phyloP scores from a whole-genome alignment of 1,284 basidiomycete genomes.

The Pisolithus thermaeus region DNA sequence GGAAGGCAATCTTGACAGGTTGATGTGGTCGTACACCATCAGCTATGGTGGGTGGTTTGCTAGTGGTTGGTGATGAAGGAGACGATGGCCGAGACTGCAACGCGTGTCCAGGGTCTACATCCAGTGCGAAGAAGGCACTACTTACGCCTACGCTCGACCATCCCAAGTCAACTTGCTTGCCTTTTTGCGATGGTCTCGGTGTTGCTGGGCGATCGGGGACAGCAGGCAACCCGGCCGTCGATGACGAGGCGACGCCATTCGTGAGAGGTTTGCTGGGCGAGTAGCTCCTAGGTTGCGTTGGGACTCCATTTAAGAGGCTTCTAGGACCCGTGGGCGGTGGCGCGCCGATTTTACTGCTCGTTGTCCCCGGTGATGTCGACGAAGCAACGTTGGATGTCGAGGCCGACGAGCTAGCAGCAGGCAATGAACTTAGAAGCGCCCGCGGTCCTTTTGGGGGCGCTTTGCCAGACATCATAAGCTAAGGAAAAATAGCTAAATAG shows the following conservation, averaged over 20 bases:
- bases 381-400: constrained; percentile 25
- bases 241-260: constrained; percentile 18
- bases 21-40: constrained; percentile 15
- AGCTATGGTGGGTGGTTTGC: constrained; percentile 1
- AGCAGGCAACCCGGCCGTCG: constrained; percentile 9
- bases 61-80: constrained; percentile 1
- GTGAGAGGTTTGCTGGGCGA: constrained; percentile 17
- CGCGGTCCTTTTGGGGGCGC: constrained; percentile 67
- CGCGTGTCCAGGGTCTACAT: constrained; percentile 4
- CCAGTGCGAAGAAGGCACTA: not conserved
- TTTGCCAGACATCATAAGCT: constrained; percentile 59
- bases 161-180: constrained; percentile 9
- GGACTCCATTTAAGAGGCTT: constrained; percentile 26
- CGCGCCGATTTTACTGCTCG: constrained; percentile 21
- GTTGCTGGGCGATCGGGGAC: constrained; percentile 9
- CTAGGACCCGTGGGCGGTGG: constrained; percentile 30
- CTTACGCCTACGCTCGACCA: constrained; percentile 6
- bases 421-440: constrained; percentile 49
- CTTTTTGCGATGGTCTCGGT: constrained; percentile 11
- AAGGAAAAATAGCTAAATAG: not conserved
- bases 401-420: constrained; percentile 24
- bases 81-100: constrained; percentile 9
- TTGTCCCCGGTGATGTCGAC: constrained; percentile 22
- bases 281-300: constrained; percentile 13
- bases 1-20: constrained; percentile 30